Conservation (phyloP, 495 filamentous ascomycete species). For the Tricharina praecox region DNA sequence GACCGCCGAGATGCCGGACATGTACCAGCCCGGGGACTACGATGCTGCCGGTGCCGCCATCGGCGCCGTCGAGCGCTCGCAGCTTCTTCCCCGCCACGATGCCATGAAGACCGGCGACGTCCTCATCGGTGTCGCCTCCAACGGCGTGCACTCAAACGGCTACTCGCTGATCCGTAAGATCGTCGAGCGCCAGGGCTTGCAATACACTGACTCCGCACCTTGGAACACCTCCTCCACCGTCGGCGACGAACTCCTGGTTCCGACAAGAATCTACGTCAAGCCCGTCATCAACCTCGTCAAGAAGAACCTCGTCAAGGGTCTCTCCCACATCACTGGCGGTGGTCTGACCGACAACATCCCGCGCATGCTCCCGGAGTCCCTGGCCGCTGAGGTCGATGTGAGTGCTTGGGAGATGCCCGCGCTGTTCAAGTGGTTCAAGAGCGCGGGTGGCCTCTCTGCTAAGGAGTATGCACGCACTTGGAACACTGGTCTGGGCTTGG, state of each 20-base stretch:
- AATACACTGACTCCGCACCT: conserved; percentile 52
- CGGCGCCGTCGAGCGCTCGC: conserved; percentile 54
- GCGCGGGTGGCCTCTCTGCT: conserved; percentile 51
- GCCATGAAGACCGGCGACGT: conserved; percentile 66
- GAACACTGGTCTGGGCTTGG: conserved; percentile 89
- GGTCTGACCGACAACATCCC: conserved; percentile 85
- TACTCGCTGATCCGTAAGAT: conserved; percentile 87
- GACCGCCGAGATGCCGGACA: conserved; percentile 92
- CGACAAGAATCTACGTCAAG: conserved; percentile 68
- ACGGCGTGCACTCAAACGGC: conserved; percentile 82
- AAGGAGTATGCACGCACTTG: conserved; percentile 78
- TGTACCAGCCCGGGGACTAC: conserved; percentile 70
- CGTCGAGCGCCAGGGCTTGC: conserved; percentile 50
- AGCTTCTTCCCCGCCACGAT: conserved; percentile 55
- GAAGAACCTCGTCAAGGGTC: conserved; percentile 54
- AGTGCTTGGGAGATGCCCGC: conserved; percentile 49
- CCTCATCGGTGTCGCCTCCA: conserved; percentile 64
- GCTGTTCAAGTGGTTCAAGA: conserved; percentile 73
- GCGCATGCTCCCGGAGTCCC: conserved; percentile 62
- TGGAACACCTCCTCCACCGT: conserved; percentile 45
- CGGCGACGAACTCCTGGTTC: conserved; percentile 59
- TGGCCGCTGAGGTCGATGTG: conserved; percentile 64
- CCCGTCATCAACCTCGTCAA: conserved; percentile 47
- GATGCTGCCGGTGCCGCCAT: conserved; percentile 78
- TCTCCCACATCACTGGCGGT: conserved; percentile 92